These are phyloP conservation scores for Dioscorea dumetorum DNA, from an alignment of 106 monocot genomes.

Conservation along the genomic window DNA sequence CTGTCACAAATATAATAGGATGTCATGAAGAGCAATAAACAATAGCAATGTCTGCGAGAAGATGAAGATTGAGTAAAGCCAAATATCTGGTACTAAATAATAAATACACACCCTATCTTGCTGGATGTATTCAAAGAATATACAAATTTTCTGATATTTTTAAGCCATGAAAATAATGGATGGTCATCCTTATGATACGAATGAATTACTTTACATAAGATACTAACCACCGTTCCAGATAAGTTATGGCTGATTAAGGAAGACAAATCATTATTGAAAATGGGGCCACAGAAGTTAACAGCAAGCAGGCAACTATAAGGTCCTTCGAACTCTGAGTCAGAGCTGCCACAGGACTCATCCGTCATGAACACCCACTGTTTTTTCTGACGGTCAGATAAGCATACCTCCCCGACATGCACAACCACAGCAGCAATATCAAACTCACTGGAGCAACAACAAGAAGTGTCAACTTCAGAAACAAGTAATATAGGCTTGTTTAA, in stretches of 20 bases:
- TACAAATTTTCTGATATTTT: no score
- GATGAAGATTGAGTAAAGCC: neutral
- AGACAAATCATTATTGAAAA: slow-evolving; percentile 34
- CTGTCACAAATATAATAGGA: slow-evolving; percentile 10
- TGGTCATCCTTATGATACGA: no score
- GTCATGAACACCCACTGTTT: slow-evolving; percentile 89
- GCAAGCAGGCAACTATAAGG: slow-evolving; percentile 52
- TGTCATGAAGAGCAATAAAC: neutral
- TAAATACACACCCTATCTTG: no score
- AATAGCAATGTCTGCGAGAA: neutral
- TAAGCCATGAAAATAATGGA: neutral
- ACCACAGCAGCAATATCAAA: slow-evolving; percentile 82
- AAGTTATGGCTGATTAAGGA: slow-evolving; percentile 38
- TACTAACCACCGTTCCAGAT: slow-evolving; percentile 51
- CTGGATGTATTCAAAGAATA: no score
- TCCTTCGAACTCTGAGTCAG: slow-evolving; percentile 20
- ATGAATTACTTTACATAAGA: neutral
- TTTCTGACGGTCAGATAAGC: slow-evolving; percentile 51
- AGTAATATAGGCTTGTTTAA: neutral
- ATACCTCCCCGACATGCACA: slow-evolving; percentile 74
- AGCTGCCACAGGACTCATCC: slow-evolving; percentile 54
- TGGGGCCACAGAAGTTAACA: slow-evolving; percentile 49
- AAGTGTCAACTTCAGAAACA: no score
- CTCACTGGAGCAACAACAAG: slow-evolving; percentile 44
- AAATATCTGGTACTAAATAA: neutral